Percentiles rank a stretch among this genome's conserved stretches.
Conservation (phyloP, 371 early-diverging fungal species). For the Mortierella sp. region DNA sequence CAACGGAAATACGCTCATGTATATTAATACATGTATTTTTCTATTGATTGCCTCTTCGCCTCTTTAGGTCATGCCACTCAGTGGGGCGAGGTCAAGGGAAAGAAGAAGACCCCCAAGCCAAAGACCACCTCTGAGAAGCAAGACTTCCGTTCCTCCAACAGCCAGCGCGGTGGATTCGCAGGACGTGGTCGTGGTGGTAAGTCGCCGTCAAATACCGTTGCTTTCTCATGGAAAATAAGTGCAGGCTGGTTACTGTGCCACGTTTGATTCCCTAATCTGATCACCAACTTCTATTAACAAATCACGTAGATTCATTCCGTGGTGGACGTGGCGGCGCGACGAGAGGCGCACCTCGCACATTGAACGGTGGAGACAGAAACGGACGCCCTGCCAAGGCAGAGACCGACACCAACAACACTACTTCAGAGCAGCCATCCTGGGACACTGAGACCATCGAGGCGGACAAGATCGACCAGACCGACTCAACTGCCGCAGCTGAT, state of each 20-base stretch:
- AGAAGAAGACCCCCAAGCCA: slow-evolving; percentile 65
- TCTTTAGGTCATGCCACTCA: slow-evolving; percentile 80
- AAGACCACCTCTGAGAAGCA: slow-evolving; percentile 57
- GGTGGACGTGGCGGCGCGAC: slow-evolving; percentile 66
- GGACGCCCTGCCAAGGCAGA: slow-evolving; percentile 38
- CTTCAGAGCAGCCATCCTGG: slow-evolving; percentile 12
- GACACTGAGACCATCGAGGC: slow-evolving; percentile 4
- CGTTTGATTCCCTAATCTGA: neutral
- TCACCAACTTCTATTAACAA: neutral
- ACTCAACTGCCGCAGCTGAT: slow-evolving; percentile 22
- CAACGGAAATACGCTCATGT: neutral
- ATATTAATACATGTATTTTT: neutral
- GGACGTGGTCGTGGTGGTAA: slow-evolving; percentile 56
- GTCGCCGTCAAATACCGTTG: neutral
- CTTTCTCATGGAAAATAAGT: neutral
- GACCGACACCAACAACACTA: slow-evolving; percentile 10
- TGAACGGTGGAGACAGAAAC: slow-evolving; percentile 44
- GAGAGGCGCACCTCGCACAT: slow-evolving; percentile 50
- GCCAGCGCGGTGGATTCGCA: slow-evolving; percentile 50
- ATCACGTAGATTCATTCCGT: slow-evolving; percentile 38
- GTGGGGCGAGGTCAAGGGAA: slow-evolving; percentile 92
- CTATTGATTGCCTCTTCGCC: neutral
- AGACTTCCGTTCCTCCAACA: slow-evolving; percentile 46
- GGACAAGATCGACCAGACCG: slow-evolving; percentile 23
- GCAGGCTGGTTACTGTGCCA: neutral